Conservation (phyloP, 345 rosid genomes). For the Carallia pectinifolia region DNA sequence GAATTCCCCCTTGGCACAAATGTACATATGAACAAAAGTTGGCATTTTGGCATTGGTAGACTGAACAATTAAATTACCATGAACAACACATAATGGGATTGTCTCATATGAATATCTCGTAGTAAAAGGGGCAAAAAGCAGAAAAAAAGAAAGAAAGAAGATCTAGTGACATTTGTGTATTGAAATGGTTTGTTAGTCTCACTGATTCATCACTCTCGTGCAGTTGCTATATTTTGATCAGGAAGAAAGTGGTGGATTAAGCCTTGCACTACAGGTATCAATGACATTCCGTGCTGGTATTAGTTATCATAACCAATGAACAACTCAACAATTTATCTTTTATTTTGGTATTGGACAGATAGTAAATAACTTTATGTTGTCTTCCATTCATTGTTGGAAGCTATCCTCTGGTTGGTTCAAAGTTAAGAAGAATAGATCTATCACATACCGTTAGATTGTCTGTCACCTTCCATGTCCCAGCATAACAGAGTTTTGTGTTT, state of each 20-base stretch:
- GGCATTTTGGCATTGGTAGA: too few relatives aligned
- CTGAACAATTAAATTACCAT: too few relatives aligned
- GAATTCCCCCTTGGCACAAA: not conserved
- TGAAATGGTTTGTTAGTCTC: not conserved
- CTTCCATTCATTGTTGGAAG: not conserved
- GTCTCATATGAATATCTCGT: not conserved
- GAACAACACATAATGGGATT: too few relatives aligned
- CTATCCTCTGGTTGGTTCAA: too few relatives aligned
- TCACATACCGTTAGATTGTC: too few relatives aligned
- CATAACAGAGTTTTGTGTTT: too few relatives aligned
- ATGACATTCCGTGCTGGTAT: not conserved
- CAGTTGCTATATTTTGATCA: constrained; percentile 92
- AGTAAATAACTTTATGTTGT: not conserved
- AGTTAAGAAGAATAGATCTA: too few relatives aligned
- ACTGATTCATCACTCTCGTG: constrained; percentile 31
- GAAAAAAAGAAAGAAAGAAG: not conserved
- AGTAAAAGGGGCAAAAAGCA: not conserved
- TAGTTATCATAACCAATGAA: not conserved
- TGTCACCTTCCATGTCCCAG: too few relatives aligned
- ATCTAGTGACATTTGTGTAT: not conserved
- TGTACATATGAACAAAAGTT: not conserved
- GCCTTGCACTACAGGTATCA: constrained; percentile 89
- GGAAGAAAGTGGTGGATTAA: constrained; percentile 75
- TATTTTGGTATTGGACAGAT: not conserved
- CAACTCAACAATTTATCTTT: not conserved